Evolutionary conservation across 1,284 basidiomycete genomes (phyloP).

Genomic region (Apiotrichum mycotoxinovorans): DNA sequence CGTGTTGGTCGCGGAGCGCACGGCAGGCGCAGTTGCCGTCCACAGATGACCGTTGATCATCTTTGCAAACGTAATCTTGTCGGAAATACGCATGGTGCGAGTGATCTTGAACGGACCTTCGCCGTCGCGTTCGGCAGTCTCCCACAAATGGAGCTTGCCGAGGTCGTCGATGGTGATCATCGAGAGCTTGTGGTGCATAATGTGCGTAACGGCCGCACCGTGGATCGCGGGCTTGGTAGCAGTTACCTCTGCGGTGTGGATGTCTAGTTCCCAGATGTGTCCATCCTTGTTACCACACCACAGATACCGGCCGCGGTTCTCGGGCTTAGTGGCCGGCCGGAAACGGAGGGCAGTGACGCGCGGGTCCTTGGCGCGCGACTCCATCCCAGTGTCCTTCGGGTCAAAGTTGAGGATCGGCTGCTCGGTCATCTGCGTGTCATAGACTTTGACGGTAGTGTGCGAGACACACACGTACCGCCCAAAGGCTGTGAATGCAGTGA

Average conservation of each 20-base stretch:
- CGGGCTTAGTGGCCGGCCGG: slow-evolving; percentile 56
- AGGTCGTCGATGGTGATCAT: slow-evolving; percentile 78
- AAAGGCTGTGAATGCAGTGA: slow-evolving; percentile 59
- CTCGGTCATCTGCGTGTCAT: slow-evolving; percentile 45
- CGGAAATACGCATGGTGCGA: slow-evolving; percentile 68
- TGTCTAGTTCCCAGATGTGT: slow-evolving; percentile 74
- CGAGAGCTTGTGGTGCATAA: slow-evolving; percentile 63
- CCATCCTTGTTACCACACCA: slow-evolving; percentile 91
- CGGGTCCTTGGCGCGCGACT: slow-evolving; percentile 60
- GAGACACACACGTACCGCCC: slow-evolving; percentile 64
- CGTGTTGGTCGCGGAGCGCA: slow-evolving; percentile 40
- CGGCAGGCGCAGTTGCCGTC: slow-evolving; percentile 57
- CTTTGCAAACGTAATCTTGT: slow-evolving; percentile 74
- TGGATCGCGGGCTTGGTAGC: slow-evolving; percentile 63
- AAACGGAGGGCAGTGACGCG: slow-evolving; percentile 74
- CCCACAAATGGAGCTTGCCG: slow-evolving; percentile 75
- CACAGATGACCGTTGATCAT: slow-evolving; percentile 72
- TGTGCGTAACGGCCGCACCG: slow-evolving; percentile 62
- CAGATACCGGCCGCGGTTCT: slow-evolving; percentile 55
- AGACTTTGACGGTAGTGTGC: slow-evolving; percentile 62
- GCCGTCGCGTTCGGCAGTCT: slow-evolving; percentile 7
- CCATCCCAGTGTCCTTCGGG: slow-evolving; percentile 58
- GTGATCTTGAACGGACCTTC: slow-evolving; percentile 43
- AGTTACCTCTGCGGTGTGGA: slow-evolving; percentile 58
- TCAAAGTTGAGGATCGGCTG: slow-evolving; percentile 57